Percentiles rank a stretch among this genome's conserved stretches.
phyloP scores from a whole-genome alignment of 768 basidiomycete species.

The Heimioporus sp. region DNA sequence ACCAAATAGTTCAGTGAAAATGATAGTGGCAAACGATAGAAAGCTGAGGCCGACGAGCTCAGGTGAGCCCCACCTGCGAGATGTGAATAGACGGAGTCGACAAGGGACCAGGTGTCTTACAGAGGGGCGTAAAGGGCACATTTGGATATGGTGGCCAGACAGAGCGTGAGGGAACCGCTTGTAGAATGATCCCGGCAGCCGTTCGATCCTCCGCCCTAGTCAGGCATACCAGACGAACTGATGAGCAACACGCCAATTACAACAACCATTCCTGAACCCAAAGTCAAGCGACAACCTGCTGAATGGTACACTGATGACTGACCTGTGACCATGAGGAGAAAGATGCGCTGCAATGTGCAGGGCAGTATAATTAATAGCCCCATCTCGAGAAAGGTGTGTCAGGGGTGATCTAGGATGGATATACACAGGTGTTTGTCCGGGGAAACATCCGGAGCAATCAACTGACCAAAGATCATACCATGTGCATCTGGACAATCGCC shows the following conservation, averaged over 20 bases:
- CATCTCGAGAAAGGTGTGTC: conserved; percentile 81
- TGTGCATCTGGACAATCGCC: no score
- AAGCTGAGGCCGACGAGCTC: conserved; percentile 88
- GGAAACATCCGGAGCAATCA: no score
- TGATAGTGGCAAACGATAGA: conserved; percentile 72
- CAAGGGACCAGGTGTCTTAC: conserved; percentile 30
- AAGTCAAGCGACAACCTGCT: neutral
- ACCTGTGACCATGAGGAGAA: conserved; percentile 82
- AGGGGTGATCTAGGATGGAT: conserved; percentile 60
- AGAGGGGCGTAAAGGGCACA: conserved; percentile 65
- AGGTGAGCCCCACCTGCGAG: conserved; percentile 68
- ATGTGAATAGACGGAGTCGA: neutral
- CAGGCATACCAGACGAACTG: conserved; percentile 67
- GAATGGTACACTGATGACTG: neutral
- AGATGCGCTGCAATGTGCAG: conserved; percentile 58
- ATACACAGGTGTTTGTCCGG: no score
- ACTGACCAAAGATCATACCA: no score
- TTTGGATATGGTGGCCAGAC: conserved; percentile 70
- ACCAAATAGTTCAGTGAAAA: conserved; percentile 82
- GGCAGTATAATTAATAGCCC: conserved; percentile 72
- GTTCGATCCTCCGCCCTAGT: conserved; percentile 86
- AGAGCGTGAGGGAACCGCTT: conserved; percentile 66
- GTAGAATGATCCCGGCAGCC: conserved; percentile 60
- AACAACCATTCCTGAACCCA: conserved; percentile 62
- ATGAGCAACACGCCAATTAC: conserved; percentile 79